Evolutionary conservation across 495 filamentous ascomycete genomes (phyloP).

Genomic region (Penicillium lividum): DNA sequence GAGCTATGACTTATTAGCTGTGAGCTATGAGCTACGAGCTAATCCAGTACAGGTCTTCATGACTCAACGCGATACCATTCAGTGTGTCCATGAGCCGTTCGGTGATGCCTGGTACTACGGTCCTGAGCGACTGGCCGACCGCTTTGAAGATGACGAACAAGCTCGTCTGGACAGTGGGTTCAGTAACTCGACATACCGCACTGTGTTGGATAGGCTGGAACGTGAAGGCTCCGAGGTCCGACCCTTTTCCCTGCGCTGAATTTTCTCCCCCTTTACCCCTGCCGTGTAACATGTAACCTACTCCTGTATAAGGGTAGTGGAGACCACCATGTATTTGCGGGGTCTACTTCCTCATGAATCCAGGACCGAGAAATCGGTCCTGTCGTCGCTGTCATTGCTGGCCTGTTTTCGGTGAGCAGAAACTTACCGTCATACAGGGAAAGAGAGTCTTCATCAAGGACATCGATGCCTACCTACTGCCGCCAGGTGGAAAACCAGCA

Average conservation of each 20-base stretch:
- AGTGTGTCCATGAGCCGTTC: slow-evolving; percentile 91
- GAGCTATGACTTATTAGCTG: too few relatives aligned
- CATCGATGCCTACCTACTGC: slow-evolving; percentile 86
- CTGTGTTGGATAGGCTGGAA: slow-evolving; percentile 72
- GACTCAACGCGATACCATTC: slow-evolving; percentile 77
- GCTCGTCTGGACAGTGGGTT: slow-evolving; percentile 74
- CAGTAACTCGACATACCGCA: slow-evolving; percentile 69
- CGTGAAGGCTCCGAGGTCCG: slow-evolving; percentile 66
- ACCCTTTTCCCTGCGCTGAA: slow-evolving; percentile 30
- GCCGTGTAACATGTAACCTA: not conserved
- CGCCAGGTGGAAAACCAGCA: slow-evolving; percentile 66
- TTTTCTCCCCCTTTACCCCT: slow-evolving; percentile 13
- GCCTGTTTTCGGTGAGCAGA: slow-evolving; percentile 13
- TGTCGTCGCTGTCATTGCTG: not conserved
- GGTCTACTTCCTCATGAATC: too few relatives aligned
- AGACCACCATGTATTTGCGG: not conserved
- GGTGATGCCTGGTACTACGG: slow-evolving; percentile 96
- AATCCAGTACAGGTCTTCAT: slow-evolving; percentile 75
- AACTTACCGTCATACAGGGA: slow-evolving; percentile 45
- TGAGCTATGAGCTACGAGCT: slow-evolving; percentile 1
- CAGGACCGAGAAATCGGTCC: slow-evolving; percentile 3
- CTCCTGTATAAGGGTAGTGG: not conserved
- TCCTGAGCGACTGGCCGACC: slow-evolving; percentile 75
- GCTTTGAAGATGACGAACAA: slow-evolving; percentile 74
- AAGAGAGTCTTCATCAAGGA: slow-evolving; percentile 98